Conservation (phyloP, 148 eudicot genomes). For the Cornus suecica region DNA sequence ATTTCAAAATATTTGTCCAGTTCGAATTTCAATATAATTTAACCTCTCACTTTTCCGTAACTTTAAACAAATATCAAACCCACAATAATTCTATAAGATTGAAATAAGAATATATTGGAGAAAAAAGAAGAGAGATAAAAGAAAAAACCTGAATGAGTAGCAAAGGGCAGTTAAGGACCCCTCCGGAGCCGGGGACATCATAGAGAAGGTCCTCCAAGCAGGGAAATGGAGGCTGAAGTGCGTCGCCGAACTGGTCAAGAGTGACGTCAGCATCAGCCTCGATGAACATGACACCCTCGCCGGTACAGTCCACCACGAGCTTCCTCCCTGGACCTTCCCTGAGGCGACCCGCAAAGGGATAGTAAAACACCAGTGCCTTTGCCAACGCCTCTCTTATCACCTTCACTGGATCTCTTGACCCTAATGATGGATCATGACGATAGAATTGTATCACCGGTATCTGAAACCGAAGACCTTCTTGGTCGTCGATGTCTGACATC, state of each 20-base stretch:
- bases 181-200: constrained; percentile 17
- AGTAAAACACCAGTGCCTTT: constrained; percentile 18
- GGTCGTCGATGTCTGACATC: constrained; percentile 27
- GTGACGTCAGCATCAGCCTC: constrained; percentile 24
- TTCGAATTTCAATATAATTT: no score
- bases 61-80: no score
- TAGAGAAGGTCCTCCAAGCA: constrained; percentile 17
- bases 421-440: neutral
- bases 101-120: no score
- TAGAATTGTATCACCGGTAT: constrained; percentile 22
- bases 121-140: neutral
- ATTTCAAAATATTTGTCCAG: no score
- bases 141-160: constrained; percentile 17
- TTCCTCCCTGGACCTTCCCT: constrained; percentile 20
- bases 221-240: constrained; percentile 26
- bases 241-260: constrained; percentile 19
- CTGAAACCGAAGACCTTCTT: constrained; percentile 26
- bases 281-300: constrained; percentile 20
- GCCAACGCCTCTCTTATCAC: constrained; percentile 19
- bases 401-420: constrained; percentile 15
- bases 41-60: no score
- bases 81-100: no score
- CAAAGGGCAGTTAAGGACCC: constrained; percentile 18
- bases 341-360: constrained; percentile 22
- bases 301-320: constrained; percentile 23